These are phyloP conservation scores for Saxophila tyrrhenica DNA, from an alignment of 495 filamentous ascomycete genomes.

Conservation along the genomic window DNA sequence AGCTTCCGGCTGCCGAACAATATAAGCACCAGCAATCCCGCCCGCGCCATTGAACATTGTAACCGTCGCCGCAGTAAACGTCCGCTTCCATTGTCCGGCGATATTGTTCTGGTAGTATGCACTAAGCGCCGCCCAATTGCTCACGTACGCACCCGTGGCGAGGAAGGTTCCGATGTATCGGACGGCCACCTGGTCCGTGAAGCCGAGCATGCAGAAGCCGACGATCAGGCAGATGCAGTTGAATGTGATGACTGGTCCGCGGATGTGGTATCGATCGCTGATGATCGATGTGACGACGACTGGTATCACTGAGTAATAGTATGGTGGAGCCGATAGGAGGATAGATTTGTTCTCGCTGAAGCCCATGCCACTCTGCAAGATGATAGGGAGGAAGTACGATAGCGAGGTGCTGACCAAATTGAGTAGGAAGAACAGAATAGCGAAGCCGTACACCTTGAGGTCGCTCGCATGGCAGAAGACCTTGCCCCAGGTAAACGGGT, in stretches of 20 bases:
- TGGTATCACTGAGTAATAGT: conserved; percentile 64
- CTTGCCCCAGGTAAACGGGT: conserved; percentile 48
- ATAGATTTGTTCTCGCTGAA: conserved; percentile 56
- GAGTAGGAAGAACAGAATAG: conserved; percentile 59
- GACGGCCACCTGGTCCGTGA: conserved; percentile 53
- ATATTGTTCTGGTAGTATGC: conserved; percentile 65
- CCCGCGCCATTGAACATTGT: conserved; percentile 64
- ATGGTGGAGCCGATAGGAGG: conserved; percentile 62
- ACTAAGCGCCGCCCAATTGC: conserved; percentile 69
- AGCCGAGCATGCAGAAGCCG: conserved; percentile 65
- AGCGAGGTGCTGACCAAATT: conserved; percentile 59
- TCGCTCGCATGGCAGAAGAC: conserved; percentile 52
- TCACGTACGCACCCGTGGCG: conserved; percentile 66
- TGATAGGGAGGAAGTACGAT: conserved; percentile 58
- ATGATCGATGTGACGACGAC: conserved; percentile 58
- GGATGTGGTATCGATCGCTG: conserved; percentile 52
- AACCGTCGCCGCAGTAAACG: conserved; percentile 55
- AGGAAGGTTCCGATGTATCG: conserved; percentile 66
- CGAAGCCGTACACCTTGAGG: conserved; percentile 63
- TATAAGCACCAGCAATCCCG: conserved; percentile 66
- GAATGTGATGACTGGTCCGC: conserved; percentile 62
- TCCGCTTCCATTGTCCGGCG: conserved; percentile 65
- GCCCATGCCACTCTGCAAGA: conserved; percentile 59
- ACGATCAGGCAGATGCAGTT: conserved; percentile 60
- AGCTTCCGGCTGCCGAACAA: conserved; percentile 56